Conservation (phyloP, 331 rosid genomes). For the Erythrophleum ivorense region DNA sequence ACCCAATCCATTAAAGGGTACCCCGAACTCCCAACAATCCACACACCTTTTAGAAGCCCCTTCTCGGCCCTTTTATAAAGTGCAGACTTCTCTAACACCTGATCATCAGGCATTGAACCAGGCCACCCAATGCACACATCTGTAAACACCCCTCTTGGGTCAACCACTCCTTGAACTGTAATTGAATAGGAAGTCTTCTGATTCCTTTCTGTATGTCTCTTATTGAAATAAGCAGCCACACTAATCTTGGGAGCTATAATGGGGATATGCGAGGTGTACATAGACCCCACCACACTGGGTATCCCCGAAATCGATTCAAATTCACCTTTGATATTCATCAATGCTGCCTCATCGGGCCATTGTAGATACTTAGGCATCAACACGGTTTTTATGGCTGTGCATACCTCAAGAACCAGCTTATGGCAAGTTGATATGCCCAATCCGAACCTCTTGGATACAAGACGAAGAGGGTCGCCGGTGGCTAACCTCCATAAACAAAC, state of each 20-base stretch:
- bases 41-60: slow-evolving; percentile 65
- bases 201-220: slow-evolving; percentile 81
- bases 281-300: slow-evolving; percentile 80
- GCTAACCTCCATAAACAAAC: slow-evolving; percentile 88
- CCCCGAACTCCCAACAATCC: slow-evolving; percentile 81
- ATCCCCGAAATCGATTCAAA: slow-evolving; percentile 70
- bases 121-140: slow-evolving; percentile 96
- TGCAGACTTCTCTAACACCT: slow-evolving; percentile 78
- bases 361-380: slow-evolving; percentile 77
- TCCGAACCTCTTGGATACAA: slow-evolving; percentile 74
- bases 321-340: slow-evolving; percentile 59
- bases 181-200: slow-evolving; percentile 84
- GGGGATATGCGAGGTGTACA: slow-evolving; percentile 83
- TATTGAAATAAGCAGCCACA: slow-evolving; percentile 81
- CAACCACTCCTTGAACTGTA: slow-evolving; percentile 76
- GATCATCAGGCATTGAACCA: slow-evolving; percentile 83
- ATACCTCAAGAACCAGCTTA: slow-evolving; percentile 80
- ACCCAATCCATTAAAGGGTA: slow-evolving; percentile 90
- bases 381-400: slow-evolving; percentile 70
- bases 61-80: slow-evolving; percentile 64
- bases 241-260: slow-evolving; percentile 87
- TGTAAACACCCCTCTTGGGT: slow-evolving; percentile 71
- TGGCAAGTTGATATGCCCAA: slow-evolving; percentile 89
- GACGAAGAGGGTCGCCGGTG: slow-evolving; percentile 87
- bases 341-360: slow-evolving; percentile 63